Evolutionary conservation across 257 asterid genomes (phyloP), one percentile per base, ranked within the genome.

Genomic region (Nicotiana knightiana): DNA sequence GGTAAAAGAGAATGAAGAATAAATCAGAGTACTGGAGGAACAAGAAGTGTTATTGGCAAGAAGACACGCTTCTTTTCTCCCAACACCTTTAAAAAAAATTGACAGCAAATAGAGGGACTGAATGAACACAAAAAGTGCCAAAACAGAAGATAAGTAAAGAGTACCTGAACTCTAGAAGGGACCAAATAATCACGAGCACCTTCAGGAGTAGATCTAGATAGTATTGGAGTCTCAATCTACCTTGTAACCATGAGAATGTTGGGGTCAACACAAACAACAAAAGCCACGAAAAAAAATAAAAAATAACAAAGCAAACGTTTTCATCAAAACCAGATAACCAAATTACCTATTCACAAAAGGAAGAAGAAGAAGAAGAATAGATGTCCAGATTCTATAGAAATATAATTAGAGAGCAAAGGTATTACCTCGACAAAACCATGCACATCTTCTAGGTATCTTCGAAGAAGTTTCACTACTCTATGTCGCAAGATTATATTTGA

Each of bases 191-290:
- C 99, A 81, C 98, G 91, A 80, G 99, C 99, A 82, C 99, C 99
- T 94, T 96, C 99, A 39, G 98, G 99, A 85, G 99, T 96, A 81
- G 99, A 96, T 89, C 97, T 96, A 85, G 98, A 93, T 61, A 96
- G 93, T 85, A 96, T 87, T 87, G 98, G 99, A 87, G 98, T 96
- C 97, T 94, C 98, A 88, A 96, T 94, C 98, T 96, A 92, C 98
- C 97, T 96, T 93, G 89, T 86, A 92, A 87, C 84, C 92, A 89
- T 88, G 87, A 92, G 89, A 86, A 87, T 67, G 87, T 90, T 93
- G 91, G 94, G 90, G 92, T 92, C 97, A 92, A 90, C 91, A 84
- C 63, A 81, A 79, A 84, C 86, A 87, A 77, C 51, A 76, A 65
- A 57, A 77, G 21, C 65, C 28, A 75, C 26, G 7, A 11, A 75